These are phyloP conservation scores for Physcomitrellopsis africana DNA, from an alignment of 225 moss, liverwort and hornwort species.

Conservation along the genomic window DNA sequence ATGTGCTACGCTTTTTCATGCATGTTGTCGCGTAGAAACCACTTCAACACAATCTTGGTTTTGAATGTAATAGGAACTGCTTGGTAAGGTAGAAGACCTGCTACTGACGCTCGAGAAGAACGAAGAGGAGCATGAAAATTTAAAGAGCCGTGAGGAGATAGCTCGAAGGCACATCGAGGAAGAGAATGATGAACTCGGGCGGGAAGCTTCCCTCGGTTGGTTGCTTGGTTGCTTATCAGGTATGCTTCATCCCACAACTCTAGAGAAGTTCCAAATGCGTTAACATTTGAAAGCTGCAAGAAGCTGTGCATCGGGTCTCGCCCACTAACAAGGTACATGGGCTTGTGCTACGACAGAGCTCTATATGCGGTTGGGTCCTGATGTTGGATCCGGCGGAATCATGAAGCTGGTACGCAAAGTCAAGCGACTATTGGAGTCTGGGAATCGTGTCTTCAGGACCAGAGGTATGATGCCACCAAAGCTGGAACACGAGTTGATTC, in stretches of 20 bases:
- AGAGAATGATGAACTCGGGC: constrained; percentile 68
- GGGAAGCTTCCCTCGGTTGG: constrained; percentile 80
- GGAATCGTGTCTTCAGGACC: constrained; percentile 61
- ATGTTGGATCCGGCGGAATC: constrained; percentile 61
- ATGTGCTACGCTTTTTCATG: neutral
- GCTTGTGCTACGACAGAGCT: constrained; percentile 49
- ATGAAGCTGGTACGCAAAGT: constrained; percentile 80
- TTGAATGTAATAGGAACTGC: constrained; percentile 57
- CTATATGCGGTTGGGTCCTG: constrained; percentile 68
- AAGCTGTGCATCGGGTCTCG: neutral
- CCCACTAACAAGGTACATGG: neutral
- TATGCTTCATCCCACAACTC: constrained; percentile 22
- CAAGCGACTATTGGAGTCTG: constrained; percentile 69
- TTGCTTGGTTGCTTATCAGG: constrained; percentile 87
- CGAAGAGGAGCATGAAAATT: constrained; percentile 60
- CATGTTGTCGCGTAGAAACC: neutral
- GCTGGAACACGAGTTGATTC: constrained; percentile 75
- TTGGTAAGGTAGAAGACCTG: constrained; percentile 57
- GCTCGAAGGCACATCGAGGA: constrained; percentile 56
- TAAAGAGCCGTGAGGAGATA: constrained; percentile 58
- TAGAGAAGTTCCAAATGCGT: neutral
- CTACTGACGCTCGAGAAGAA: constrained; percentile 62
- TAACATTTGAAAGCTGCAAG: neutral
- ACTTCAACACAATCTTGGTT: neutral
- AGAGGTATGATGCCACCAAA: constrained; percentile 53